Percentiles rank a stretch among this genome's conserved stretches.
Evolutionary conservation across 768 basidiomycete species (phyloP).

Genomic region (Collybia sordida): DNA sequence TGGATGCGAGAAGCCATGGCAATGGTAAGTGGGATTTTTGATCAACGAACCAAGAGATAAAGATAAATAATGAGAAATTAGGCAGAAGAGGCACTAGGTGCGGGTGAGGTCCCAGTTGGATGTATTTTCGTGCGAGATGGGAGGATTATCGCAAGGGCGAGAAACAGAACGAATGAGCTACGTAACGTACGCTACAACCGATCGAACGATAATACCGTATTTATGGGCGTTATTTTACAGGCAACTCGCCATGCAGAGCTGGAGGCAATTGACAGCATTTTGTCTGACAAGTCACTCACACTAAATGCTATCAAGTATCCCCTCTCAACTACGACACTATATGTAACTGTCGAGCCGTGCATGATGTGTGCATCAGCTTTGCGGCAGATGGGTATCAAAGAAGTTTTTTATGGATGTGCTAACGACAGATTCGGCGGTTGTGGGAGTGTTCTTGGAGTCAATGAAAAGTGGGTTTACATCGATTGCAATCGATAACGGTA

Average conservation of each 20-base stretch:
- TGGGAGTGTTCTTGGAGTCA: conserved; percentile 90
- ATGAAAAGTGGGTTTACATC: conserved; percentile 53
- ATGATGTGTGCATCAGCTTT: conserved; percentile 99
- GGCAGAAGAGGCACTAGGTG: conserved; percentile 85
- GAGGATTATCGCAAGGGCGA: conserved; percentile 77
- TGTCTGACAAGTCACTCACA: conserved; percentile 61
- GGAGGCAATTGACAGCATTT: conserved; percentile 90
- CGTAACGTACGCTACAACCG: conserved; percentile 62
- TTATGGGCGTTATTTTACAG: conserved; percentile 38
- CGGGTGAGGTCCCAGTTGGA: conserved; percentile 93
- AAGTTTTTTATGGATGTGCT: conserved; percentile 90
- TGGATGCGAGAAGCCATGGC: conserved; percentile 63
- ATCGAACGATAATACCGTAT: conserved; percentile 1
- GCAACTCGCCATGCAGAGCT: conserved; percentile 97
- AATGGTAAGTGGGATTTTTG: conserved; percentile 62
- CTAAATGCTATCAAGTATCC: conserved; percentile 54
- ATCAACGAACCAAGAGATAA: neutral
- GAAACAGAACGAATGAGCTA: conserved; percentile 94
- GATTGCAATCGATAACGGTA: conserved; percentile 1
- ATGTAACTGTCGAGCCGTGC: conserved; percentile 98
- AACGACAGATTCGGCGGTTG: conserved; percentile 98
- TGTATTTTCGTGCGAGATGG: conserved; percentile 88
- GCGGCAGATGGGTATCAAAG: conserved; percentile 87
- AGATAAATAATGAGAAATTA: conserved; percentile 24
- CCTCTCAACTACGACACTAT: conserved; percentile 78